Conservation (phyloP, 192 early-diverging fungal genomes). For the Mortierella antarctica region DNA sequence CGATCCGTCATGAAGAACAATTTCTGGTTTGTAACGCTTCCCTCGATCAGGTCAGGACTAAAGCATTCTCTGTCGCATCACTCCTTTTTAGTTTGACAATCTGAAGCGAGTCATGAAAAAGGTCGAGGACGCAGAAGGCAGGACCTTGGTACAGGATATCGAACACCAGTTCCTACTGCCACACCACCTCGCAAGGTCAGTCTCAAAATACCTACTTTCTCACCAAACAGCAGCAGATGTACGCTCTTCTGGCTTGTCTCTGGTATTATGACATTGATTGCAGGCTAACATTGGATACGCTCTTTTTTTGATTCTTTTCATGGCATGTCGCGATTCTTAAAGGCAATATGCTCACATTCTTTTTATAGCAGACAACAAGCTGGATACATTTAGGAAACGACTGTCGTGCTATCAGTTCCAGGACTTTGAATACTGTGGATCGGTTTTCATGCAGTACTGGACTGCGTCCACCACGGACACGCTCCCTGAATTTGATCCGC, state of each 20-base stretch:
- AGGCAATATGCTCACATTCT: slow-evolving; percentile 58
- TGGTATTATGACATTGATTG: neutral
- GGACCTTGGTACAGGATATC: slow-evolving; percentile 49
- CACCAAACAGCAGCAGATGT: neutral
- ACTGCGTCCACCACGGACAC: slow-evolving; percentile 38
- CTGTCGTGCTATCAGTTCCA: slow-evolving; percentile 48
- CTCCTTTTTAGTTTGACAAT: slow-evolving; percentile 55
- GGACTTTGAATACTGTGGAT: slow-evolving; percentile 52
- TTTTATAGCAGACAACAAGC: slow-evolving; percentile 51
- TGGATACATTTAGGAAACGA: slow-evolving; percentile 58
- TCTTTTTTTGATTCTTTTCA: neutral
- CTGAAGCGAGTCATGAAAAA: slow-evolving; percentile 56
- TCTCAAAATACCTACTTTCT: neutral
- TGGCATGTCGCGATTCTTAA: neutral
- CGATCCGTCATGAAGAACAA: neutral
- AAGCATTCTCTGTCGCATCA: neutral
- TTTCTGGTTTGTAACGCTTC: neutral
- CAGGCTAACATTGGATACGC: neutral
- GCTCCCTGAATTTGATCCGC: slow-evolving; percentile 51
- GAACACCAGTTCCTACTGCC: slow-evolving; percentile 48
- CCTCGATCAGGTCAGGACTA: neutral
- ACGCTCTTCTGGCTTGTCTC: neutral
- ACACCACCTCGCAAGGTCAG: slow-evolving; percentile 53
- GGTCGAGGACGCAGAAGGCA: slow-evolving; percentile 56
- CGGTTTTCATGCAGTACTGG: slow-evolving; percentile 53